Conservation (phyloP, 306 rosid species). For the Leucaena leucocephala region DNA sequence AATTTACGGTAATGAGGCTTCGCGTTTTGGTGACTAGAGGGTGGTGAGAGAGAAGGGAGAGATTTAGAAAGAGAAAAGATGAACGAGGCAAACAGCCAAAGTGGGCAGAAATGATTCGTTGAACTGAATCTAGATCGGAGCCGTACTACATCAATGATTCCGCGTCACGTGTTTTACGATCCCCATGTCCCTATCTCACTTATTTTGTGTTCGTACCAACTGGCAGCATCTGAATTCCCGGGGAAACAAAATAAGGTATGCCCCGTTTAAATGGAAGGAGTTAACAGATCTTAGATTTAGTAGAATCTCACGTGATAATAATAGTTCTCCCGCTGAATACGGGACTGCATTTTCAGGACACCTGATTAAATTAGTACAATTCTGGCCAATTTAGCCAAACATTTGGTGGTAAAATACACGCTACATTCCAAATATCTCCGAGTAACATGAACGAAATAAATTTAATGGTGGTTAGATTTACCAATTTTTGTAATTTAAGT, state of each 20-base stretch:
- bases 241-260: not conserved
- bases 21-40: no score
- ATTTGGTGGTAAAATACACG: no score
- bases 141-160: not conserved
- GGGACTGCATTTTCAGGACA: no score
- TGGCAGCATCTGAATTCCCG: not conserved
- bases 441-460: no score
- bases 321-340: no score
- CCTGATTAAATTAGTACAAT: no score
- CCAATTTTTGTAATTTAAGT: no score
- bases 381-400: no score
- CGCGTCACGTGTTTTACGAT: slow-evolving; percentile 21
- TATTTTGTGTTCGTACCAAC: not conserved
- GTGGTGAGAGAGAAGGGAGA: not conserved
- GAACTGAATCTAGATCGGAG: slow-evolving; percentile 18
- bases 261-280: slow-evolving; percentile 73
- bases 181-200: not conserved
- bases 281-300: slow-evolving; percentile 53
- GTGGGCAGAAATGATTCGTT: not conserved
- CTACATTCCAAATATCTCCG: no score
- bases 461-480: no score
- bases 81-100: not conserved
- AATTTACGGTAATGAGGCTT: not conserved
- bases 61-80: not conserved
- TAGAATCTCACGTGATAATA: no score